A percentile compares a stretch with the other conserved stretches of the same genome.
Conservation (phyloP, 139 green algal genomes). For the Volvox reticuliferus region DNA sequence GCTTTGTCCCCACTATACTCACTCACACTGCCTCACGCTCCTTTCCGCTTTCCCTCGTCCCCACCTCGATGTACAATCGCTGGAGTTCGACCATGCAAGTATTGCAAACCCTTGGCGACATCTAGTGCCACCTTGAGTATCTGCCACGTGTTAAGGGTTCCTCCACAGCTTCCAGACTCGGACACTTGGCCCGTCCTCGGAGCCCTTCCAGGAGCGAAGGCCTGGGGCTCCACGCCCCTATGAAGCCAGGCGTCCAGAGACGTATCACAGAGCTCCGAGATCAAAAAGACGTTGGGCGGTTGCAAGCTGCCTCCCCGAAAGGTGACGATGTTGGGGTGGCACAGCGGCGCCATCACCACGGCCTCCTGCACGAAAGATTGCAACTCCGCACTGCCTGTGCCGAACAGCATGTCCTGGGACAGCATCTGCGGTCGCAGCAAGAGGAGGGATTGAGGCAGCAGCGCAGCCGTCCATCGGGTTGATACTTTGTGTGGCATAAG, state of each 20-base stretch:
- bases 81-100: constrained; percentile 4
- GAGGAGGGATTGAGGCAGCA: neutral
- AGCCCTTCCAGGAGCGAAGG: no score
- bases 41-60: neutral
- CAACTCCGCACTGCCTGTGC: neutral
- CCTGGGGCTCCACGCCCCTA: neutral
- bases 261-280: constrained; percentile 42
- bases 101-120: constrained; percentile 35
- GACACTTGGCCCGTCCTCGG: neutral
- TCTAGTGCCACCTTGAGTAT: constrained; percentile 15
- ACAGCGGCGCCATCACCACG: constrained; percentile 56
- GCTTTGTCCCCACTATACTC: no score
- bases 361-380: constrained; percentile 55
- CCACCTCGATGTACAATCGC: constrained; percentile 36
- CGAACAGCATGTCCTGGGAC: constrained; percentile 19
- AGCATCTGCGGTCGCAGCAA: neutral
- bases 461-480: neutral
- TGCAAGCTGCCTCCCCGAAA: constrained; percentile 53
- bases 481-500: no score
- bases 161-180: no score
- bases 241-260: constrained; percentile 31
- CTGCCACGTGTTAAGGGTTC: neutral
- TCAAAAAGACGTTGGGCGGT: constrained; percentile 49
- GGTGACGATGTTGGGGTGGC: constrained; percentile 67
- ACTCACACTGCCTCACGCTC: neutral